Base-by-base conservation (phyloP, 352 stramenopile genomes). In the Hyaloperonospora arabidopsidis region DNA sequence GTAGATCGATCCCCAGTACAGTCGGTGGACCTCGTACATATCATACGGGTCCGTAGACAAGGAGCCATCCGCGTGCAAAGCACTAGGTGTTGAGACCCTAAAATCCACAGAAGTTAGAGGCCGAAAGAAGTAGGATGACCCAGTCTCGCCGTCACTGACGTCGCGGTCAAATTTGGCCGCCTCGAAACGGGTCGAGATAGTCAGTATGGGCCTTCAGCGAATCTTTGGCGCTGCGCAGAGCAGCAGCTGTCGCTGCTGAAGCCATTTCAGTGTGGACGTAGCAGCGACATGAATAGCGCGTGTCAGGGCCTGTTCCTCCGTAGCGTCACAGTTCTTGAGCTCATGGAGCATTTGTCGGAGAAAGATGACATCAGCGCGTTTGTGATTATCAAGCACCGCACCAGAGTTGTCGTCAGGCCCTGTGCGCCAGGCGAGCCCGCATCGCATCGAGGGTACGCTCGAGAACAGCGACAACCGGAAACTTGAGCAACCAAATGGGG, bases 141-240 rank as follows among this genome's bases (percentile, higher is more conserved):
- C 47, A 8, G 15, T n/a, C 18, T 56, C 47, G 15, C 54, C 54
- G 17, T 39, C 34, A 7, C 17, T 43, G 0, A 56, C 23, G 8
- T 48, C 40, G 1, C n/a, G 15, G 23, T 52, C 54, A 21, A 61
- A 61, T 19, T 52, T 56, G 0, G 47, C 18, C 22, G 47, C 28
- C 25, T 61, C 40, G 0, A 36, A 14, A 10, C 45, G 25, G 3
- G 35, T 10, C 12, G 35, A 15, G 5, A 15, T n/a, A n/a, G n/a
- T n/a, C n/a, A n/a, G n/a, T 41, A 5, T 18, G 13, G 11, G 15
- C 2, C 35, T 41, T 41, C 15, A n/a, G 35, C 4, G 12, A 41
- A 18, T 41, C 12, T 3, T 10, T 3, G 13, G 11, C 15, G 4
- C 7, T 3, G 7, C 25, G 25, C 3, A 29, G 35, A 3, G 11